Evolutionary conservation across 257 asterid genomes (phyloP).

Genomic region (Rhazya stricta): DNA sequence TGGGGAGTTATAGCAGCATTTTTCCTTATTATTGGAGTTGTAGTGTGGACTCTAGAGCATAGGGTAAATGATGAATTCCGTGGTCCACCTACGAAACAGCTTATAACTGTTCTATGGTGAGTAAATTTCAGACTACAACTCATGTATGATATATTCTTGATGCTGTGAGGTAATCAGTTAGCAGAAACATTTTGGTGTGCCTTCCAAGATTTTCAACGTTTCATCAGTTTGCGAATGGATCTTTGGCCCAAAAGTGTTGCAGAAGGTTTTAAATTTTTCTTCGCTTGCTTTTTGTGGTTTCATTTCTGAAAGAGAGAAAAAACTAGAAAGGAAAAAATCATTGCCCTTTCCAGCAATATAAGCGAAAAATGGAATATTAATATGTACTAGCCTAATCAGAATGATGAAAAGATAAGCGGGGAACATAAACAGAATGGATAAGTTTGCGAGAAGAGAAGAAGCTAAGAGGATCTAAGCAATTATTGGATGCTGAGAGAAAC

Average conservation of each 20-base stretch:
- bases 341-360: background rate
- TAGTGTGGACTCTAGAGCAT: conserved; percentile 78
- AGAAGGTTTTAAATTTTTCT: background rate
- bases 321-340: background rate
- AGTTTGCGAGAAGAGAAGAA: no score
- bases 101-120: conserved; percentile 66
- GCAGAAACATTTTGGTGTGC: background rate
- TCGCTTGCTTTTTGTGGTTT: background rate
- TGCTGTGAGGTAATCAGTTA: background rate
- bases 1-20: conserved; percentile 63
- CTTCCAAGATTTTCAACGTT: background rate
- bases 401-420: no score
- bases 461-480: no score
- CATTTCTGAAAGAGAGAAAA: background rate
- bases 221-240: background rate
- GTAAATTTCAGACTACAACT: conserved; percentile 12
- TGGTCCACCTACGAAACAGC: conserved; percentile 70
- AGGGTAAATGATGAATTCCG: conserved; percentile 75
- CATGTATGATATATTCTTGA: background rate
- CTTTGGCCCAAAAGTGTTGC: background rate
- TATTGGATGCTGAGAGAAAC: no score
- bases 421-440: no score
- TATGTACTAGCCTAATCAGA: background rate
- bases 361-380: background rate
- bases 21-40: conserved; percentile 59